phyloP scores from a whole-genome alignment of 164 flowering plant species.

The Berberis thunbergii region DNA sequence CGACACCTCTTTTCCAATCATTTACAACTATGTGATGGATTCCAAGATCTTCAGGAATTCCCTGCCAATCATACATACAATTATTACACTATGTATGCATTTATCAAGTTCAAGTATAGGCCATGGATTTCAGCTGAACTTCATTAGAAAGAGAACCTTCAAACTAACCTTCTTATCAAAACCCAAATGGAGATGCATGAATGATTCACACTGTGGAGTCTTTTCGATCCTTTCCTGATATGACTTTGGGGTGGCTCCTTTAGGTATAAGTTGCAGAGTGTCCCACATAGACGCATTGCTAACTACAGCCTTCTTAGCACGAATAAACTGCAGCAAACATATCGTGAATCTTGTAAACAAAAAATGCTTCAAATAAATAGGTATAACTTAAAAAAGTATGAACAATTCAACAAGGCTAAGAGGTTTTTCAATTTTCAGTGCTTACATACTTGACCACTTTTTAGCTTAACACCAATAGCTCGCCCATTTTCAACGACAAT shows the following conservation, averaged over 20 bases:
- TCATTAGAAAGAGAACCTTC: neutral
- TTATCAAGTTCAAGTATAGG: no score
- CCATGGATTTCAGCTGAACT: neutral
- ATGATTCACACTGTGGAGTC: slow-evolving; percentile 87
- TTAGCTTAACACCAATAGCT: slow-evolving; percentile 74
- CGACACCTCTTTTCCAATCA: slow-evolving; percentile 92
- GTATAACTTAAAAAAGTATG: neutral
- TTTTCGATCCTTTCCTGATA: slow-evolving; percentile 41
- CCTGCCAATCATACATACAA: slow-evolving; percentile 28
- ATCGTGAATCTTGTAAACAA: neutral
- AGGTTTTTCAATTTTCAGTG: neutral
- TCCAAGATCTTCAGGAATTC: slow-evolving; percentile 62
- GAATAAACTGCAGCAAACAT: slow-evolving; percentile 54
- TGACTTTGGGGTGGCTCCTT: slow-evolving; percentile 50
- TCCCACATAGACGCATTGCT: slow-evolving; percentile 99
- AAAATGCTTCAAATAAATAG: slow-evolving; percentile 1
- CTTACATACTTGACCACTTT: slow-evolving; percentile 65
- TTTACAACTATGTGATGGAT: slow-evolving; percentile 95
- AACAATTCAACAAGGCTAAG: neutral
- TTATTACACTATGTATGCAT: neutral
- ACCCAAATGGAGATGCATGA: slow-evolving; percentile 97
- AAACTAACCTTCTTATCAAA: slow-evolving; percentile 77
- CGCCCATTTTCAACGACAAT: slow-evolving; percentile 74
- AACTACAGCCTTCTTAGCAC: slow-evolving; percentile 89
- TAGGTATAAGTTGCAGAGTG: slow-evolving; percentile 63